Base-by-base conservation (phyloP, 2,329 filamentous ascomycete genomes). In the Sporothrix luriei region DNA sequence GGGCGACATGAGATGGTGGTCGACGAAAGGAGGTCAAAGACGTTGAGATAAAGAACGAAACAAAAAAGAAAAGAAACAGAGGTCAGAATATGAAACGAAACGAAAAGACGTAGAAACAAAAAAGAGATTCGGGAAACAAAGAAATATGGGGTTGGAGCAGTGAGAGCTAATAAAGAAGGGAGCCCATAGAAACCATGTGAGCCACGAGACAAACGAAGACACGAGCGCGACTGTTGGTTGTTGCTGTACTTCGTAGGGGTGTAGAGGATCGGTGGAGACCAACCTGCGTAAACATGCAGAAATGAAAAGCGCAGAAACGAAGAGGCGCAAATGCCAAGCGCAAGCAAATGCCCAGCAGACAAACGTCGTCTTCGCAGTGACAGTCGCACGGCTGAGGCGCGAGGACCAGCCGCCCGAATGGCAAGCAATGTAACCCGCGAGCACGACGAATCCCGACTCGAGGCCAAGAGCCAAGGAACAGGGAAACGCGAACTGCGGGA, bases 231-330 rank as follows among this genome's bases (percentile, higher is more conserved):
- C 43, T 4, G 43, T 61, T 11, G 33, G 33, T 11, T 43, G 24
- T 59, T 40, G 21, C n/a, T 19, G 55, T n/a, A n/a, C n/a, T n/a
- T n/a, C n/a, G n/a, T 38, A 61, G 55, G 55, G 55, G 55, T 55
- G 26, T 55, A 55, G 38, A 43, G 55, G 38, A 7, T 6, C 33
- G 29, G 55, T 59, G 55, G 55, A 14, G 24, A 55, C 26, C 24
- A 5, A 29, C 29, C 29, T 1, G 33, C 6, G 33, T 7, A 33
- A 4, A 33, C 33, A 33, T 6, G 33, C 33, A 33, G n/a, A n/a
- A n/a, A n/a, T n/a, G n/a, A n/a, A 55, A 29, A 54, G 24, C 10
- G 14, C 52, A 55, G 21, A 29, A 26, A n/a, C 24, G 24, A 26
- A 55, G n/a, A 16, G 13, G 52, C 7, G 3, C 26, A 52, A 33